A percentile compares a stretch with the other conserved stretches of the same genome.
These are phyloP conservation scores for Berkeleyomyces basicola DNA, from an alignment of 2,329 filamentous ascomycete genomes.

Conservation along the genomic window DNA sequence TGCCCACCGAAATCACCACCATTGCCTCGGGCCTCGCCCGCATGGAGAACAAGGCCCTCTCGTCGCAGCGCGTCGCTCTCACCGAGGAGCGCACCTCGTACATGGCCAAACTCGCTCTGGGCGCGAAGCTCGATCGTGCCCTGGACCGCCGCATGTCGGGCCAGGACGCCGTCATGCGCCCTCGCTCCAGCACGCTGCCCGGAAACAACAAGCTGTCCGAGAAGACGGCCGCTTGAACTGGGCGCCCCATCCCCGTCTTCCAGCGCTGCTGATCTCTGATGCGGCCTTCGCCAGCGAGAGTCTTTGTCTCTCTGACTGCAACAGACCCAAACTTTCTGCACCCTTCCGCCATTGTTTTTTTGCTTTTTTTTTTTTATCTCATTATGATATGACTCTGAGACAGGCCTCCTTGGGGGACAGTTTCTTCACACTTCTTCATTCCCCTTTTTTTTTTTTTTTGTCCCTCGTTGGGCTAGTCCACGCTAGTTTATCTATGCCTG, in stretches of 20 bases:
- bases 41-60: constrained; percentile 76
- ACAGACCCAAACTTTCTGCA: background rate
- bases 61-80: constrained; percentile 63
- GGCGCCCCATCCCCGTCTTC: background rate
- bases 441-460: background rate
- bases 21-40: constrained; percentile 69
- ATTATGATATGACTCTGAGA: background rate
- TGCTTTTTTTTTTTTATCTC: background rate
- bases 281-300: background rate
- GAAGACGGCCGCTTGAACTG: constrained; percentile 11
- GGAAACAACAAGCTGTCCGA: constrained; percentile 21
- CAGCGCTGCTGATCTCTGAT: background rate
- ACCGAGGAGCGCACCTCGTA: constrained; percentile 66
- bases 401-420: background rate
- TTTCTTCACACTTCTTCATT: background rate
- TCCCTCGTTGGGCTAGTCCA: background rate
- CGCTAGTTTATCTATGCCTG: background rate
- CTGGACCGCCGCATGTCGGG: constrained; percentile 71
- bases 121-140: constrained; percentile 79
- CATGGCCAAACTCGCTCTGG: constrained; percentile 71
- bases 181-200: constrained; percentile 24
- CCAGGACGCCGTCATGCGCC: constrained; percentile 76
- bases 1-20: constrained; percentile 40
- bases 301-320: background rate
- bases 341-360: background rate